These are phyloP conservation scores for Ophidiomyces ophidiicola DNA, from an alignment of 2,329 filamentous ascomycete genomes.

Conservation along the genomic window DNA sequence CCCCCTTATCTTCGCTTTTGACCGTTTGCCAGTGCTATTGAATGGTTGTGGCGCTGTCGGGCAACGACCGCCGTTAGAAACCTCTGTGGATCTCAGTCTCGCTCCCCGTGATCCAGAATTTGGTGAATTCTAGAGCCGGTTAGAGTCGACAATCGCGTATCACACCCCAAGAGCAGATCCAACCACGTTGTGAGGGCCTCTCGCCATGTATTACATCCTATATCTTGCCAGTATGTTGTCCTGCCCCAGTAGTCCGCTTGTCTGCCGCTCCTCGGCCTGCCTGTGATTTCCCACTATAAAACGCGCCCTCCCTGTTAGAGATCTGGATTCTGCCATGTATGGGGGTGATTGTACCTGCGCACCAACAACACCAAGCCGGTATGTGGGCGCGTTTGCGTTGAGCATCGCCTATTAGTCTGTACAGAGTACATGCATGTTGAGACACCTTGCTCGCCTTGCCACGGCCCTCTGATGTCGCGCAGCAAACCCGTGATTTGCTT, in stretches of 20 bases:
- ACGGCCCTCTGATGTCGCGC: constrained; percentile 12
- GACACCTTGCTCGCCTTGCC: not conserved
- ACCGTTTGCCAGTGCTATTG: constrained; percentile 11
- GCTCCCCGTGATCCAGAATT: not conserved
- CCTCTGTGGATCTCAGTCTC: constrained; percentile 8
- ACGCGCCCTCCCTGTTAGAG: not conserved
- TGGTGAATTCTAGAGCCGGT: constrained; percentile 5
- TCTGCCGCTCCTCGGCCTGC: not conserved
- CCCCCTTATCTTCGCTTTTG: constrained; percentile 14
- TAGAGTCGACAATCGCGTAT: constrained; percentile 17
- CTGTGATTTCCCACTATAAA: not conserved
- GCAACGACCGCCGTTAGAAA: constrained; percentile 14
- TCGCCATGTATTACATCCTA: constrained; percentile 42
- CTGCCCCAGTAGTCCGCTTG: constrained; percentile 13
- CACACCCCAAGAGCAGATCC: constrained; percentile 7
- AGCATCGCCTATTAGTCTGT: no score
- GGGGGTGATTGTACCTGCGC: no score
- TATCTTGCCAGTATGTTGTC: constrained; percentile 60
- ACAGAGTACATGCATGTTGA: no score
- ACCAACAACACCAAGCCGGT: no score
- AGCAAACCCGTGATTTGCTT: constrained; percentile 29
- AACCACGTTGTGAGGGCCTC: constrained; percentile 9
- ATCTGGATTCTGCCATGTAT: no score
- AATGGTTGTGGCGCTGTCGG: constrained; percentile 13
- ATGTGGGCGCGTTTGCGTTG: no score